phyloP scores from a whole-genome alignment of 148 eudicot species.

The Agrostemma githago region DNA sequence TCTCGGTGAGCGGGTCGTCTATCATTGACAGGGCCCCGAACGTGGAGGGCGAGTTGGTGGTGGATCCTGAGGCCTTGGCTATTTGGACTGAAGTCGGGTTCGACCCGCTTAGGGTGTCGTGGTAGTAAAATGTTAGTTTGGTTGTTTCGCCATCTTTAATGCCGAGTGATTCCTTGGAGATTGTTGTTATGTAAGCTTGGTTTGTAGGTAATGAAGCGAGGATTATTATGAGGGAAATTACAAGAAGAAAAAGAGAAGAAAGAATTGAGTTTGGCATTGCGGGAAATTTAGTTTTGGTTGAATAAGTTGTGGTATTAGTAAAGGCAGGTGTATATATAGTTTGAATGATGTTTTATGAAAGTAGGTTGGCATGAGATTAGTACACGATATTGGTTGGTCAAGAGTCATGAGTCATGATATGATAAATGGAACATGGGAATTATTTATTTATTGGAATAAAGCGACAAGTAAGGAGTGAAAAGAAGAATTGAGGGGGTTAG shows the following conservation, averaged over 20 bases:
- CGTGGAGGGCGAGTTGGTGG: slow-evolving; percentile 17
- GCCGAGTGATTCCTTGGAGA: slow-evolving; percentile 21
- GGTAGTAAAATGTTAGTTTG: slow-evolving; percentile 27
- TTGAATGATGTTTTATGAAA: slow-evolving; percentile 3
- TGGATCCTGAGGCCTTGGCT: slow-evolving; percentile 25
- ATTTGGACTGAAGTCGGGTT: slow-evolving; percentile 22
- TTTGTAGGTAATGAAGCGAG: slow-evolving; percentile 5
- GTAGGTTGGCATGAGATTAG: slow-evolving; percentile 10
- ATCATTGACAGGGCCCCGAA: slow-evolving; percentile 42
- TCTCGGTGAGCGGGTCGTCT: slow-evolving; percentile 42
- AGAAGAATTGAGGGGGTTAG: background rate
- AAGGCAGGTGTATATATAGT: slow-evolving; percentile 7
- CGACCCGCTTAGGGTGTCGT: slow-evolving; percentile 29
- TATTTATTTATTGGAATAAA: background rate
- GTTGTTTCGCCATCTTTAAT: slow-evolving; percentile 23
- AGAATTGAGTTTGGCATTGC: slow-evolving; percentile 11
- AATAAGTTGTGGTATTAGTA: background rate
- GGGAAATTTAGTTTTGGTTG: background rate
- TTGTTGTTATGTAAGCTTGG: slow-evolving; percentile 15
- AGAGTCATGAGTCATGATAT: too few species aligned
- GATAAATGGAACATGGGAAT: background rate
- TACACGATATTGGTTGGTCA: too few species aligned
- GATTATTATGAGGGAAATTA: background rate
- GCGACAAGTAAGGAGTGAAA: background rate
- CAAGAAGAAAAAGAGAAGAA: slow-evolving; percentile 1